These are phyloP conservation scores for Podospora australis DNA, from an alignment of 495 filamentous ascomycete genomes.

Conservation along the genomic window DNA sequence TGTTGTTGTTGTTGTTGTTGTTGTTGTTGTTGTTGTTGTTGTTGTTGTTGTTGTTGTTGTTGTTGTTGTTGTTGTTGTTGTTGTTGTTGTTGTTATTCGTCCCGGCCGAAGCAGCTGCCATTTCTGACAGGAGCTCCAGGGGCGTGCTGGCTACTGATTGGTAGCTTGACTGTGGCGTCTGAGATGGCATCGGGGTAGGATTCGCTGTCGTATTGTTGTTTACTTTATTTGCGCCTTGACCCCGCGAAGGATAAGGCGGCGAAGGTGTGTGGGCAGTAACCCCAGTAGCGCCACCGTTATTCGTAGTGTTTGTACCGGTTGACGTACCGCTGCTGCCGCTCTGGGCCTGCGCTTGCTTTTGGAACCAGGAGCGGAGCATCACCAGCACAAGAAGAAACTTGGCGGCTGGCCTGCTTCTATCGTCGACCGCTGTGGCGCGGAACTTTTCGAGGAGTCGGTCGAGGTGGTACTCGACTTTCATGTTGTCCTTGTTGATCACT, in stretches of 20 bases:
- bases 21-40: no score
- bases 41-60: no score
- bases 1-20: no score
- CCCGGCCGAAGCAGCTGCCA: constrained; percentile 34
- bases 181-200: constrained; percentile 4
- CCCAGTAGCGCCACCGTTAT: not conserved
- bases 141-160: constrained; percentile 43
- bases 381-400: constrained; percentile 73
- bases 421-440: constrained; percentile 52
- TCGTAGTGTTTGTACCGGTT: constrained; percentile 8
- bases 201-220: constrained; percentile 16
- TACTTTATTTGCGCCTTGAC: constrained; percentile 9
- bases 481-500: constrained; percentile 65
- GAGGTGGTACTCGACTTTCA: constrained; percentile 71
- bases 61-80: constrained; percentile 3
- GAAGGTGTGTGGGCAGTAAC: constrained; percentile 3
- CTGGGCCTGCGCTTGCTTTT: constrained; percentile 32
- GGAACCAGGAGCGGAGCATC: constrained; percentile 70
- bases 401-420: constrained; percentile 60
- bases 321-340: not conserved
- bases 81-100: constrained; percentile 1
- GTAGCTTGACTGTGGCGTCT: constrained; percentile 19
- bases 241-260: constrained; percentile 2
- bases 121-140: constrained; percentile 61
- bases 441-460: constrained; percentile 63